Conservation (phyloP, 106 monocot genomes). For the Platanthera guangdongensis region DNA sequence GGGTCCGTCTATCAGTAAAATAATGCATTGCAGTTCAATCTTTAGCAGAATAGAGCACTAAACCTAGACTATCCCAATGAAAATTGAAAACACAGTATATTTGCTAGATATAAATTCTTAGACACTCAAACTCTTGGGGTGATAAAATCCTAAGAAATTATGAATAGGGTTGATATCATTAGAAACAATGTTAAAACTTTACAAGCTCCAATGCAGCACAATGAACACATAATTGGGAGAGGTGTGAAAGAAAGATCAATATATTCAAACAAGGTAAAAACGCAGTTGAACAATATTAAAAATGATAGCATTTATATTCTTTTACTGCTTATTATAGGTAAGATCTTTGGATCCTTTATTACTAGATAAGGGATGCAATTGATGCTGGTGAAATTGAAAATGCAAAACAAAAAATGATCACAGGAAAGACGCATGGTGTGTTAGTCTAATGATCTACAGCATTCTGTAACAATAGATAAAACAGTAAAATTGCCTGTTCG, state of each 20-base stretch:
- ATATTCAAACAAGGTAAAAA: not conserved
- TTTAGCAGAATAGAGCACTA: not conserved
- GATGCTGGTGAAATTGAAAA: not conserved
- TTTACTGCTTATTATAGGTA: not conserved
- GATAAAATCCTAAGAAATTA: not conserved
- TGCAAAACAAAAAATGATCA: not conserved
- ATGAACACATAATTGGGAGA: not conserved
- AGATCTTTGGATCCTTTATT: not conserved
- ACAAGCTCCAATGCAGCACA: not conserved
- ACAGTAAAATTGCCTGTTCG: conserved; percentile 58
- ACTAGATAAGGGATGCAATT: not conserved
- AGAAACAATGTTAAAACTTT: not conserved
- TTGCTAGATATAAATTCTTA: not conserved
- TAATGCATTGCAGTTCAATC: not conserved
- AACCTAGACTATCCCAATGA: not conserved
- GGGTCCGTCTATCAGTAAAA: not conserved
- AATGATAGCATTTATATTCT: not conserved
- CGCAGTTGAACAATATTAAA: not conserved
- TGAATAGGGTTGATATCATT: not conserved
- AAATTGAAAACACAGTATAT: not conserved
- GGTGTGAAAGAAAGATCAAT: not conserved
- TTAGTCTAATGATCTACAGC: not conserved
- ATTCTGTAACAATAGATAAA: not conserved
- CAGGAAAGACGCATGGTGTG: not conserved
- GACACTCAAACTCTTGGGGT: too few relatives aligned